Conservation (phyloP, 352 stramenopile genomes). For the Globisporangium cederbergense region DNA sequence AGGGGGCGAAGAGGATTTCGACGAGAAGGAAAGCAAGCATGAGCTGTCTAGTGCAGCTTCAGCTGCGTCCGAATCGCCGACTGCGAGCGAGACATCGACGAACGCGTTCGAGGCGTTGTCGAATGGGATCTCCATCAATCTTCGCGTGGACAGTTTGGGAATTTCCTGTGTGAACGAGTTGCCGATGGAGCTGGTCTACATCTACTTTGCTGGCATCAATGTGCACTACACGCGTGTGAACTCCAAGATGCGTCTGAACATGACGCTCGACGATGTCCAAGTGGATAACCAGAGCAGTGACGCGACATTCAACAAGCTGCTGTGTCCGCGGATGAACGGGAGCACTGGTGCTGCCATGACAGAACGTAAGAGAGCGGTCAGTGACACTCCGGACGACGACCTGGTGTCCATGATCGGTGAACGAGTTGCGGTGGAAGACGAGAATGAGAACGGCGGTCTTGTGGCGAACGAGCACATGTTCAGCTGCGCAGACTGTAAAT, state of each 20-base stretch:
- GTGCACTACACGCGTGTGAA: slow-evolving; percentile 73
- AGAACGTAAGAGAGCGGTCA: slow-evolving; percentile 36
- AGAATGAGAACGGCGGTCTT: slow-evolving; percentile 36
- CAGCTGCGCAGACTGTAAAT: slow-evolving; percentile 81
- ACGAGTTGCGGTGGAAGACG: slow-evolving; percentile 24
- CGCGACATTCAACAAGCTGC: slow-evolving; percentile 78
- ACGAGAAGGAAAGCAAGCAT: slow-evolving; percentile 78
- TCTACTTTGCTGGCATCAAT: slow-evolving; percentile 81
- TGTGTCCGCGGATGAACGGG: slow-evolving; percentile 68
- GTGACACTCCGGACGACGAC: slow-evolving; percentile 48
- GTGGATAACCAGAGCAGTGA: slow-evolving; percentile 86
- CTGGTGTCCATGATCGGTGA: slow-evolving; percentile 38
- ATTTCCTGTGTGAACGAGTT: slow-evolving; percentile 87
- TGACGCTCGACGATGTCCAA: slow-evolving; percentile 84
- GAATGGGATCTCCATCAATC: slow-evolving; percentile 63
- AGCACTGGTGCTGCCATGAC: slow-evolving; percentile 10
- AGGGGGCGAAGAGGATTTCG: slow-evolving; percentile 83
- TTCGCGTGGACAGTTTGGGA: slow-evolving; percentile 74
- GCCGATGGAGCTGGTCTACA: slow-evolving; percentile 84
- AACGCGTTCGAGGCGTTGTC: slow-evolving; percentile 65
- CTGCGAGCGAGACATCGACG: slow-evolving; percentile 69
- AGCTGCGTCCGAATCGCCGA: slow-evolving; percentile 61
- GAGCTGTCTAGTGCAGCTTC: slow-evolving; percentile 67
- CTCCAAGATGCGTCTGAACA: slow-evolving; percentile 80
- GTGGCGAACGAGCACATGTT: slow-evolving; percentile 71